A percentile compares a stretch with the other conserved stretches of the same genome.
Conservation (phyloP, 164 flowering plant genomes). For the Dillenia suffruticosa region DNA sequence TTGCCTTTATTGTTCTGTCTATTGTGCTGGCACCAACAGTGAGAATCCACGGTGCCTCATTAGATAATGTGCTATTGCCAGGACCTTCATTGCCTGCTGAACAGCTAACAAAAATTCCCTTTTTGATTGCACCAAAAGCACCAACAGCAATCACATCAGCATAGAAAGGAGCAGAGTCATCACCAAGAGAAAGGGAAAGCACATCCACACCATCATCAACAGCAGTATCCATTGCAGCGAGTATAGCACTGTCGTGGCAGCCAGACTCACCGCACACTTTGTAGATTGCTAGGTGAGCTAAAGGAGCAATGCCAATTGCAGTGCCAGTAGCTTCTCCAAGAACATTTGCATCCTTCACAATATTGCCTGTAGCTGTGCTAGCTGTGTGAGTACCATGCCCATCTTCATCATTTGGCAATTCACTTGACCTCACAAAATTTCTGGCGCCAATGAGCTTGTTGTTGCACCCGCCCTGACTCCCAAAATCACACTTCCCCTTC, state of each 20-base stretch:
- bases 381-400: constrained; percentile 62
- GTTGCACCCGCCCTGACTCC: constrained; percentile 22
- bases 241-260: constrained; percentile 28
- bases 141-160: constrained; percentile 31
- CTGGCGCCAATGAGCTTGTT: constrained; percentile 55
- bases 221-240: constrained; percentile 48
- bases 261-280: constrained; percentile 28
- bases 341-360: constrained; percentile 32
- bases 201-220: constrained; percentile 57
- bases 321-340: constrained; percentile 44
- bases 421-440: constrained; percentile 17
- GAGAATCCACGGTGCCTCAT: constrained; percentile 64
- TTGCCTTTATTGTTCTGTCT: constrained; percentile 32
- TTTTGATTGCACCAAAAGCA: constrained; percentile 39
- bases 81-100: constrained; percentile 60
- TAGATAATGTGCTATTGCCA: constrained; percentile 15
- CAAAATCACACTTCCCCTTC: constrained; percentile 41
- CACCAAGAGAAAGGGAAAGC: constrained; percentile 44
- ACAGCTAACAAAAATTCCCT: constrained; percentile 50
- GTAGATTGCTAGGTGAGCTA: constrained; percentile 45
- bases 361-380: constrained; percentile 43
- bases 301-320: constrained; percentile 50
- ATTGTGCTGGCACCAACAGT: constrained; percentile 61
- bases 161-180: constrained; percentile 12
- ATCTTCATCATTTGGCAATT: constrained; percentile 27